Percentiles rank a stretch among this genome's conserved stretches.
phyloP scores from a whole-genome alignment of 768 basidiomycete species.

The Mycena kentingensis region DNA sequence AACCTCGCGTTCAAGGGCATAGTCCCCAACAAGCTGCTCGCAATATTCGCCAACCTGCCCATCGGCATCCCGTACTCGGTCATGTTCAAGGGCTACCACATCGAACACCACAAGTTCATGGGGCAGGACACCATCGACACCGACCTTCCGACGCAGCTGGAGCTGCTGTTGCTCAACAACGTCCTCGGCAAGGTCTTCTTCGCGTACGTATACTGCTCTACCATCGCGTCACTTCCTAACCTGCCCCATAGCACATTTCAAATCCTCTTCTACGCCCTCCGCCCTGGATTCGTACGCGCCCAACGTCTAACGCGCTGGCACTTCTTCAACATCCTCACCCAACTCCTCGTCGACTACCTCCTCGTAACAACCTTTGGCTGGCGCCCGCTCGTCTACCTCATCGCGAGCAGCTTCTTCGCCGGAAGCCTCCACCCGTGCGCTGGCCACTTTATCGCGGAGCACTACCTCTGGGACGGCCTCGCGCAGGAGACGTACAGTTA shows the following conservation, averaged over 20 bases:
- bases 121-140: slow-evolving; percentile 97
- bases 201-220: slow-evolving; percentile 57
- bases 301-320: slow-evolving; percentile 88
- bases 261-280: slow-evolving; percentile 95
- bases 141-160: slow-evolving; percentile 86
- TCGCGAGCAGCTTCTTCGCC: slow-evolving; percentile 93
- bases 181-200: slow-evolving; percentile 98
- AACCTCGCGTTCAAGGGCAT: slow-evolving; percentile 91
- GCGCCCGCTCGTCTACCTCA: slow-evolving; percentile 72
- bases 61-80: slow-evolving; percentile 95
- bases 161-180: slow-evolving; percentile 86
- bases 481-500: slow-evolving; percentile 97
- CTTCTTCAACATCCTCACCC: slow-evolving; percentile 67
- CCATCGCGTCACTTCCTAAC: background rate
- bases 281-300: slow-evolving; percentile 87
- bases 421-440: slow-evolving; percentile 95
- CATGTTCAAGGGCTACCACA: slow-evolving; percentile 95
- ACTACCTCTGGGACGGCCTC: slow-evolving; percentile 91
- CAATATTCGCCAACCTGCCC: slow-evolving; percentile 89
- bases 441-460: slow-evolving; percentile 97
- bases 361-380: slow-evolving; percentile 51
- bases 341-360: slow-evolving; percentile 72
- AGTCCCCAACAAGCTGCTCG: slow-evolving; percentile 79
- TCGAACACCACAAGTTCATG: slow-evolving; percentile 94
- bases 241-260: slow-evolving; percentile 80